phyloP scores from a whole-genome alignment of 2,329 filamentous ascomycete genomes.

The Rutstroemia sp. region DNA sequence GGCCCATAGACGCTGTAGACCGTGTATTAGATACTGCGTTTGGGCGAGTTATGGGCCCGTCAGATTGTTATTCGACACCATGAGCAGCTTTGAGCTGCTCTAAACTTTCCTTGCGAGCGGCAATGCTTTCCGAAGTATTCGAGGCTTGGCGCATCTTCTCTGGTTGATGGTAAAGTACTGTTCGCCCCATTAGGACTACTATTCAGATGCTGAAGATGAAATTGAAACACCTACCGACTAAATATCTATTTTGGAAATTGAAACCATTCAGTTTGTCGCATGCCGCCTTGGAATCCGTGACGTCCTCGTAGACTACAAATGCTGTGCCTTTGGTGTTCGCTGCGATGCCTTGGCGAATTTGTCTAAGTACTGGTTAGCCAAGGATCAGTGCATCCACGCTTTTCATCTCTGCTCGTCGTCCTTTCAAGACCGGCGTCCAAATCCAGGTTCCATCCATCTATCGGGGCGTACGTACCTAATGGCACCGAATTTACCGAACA shows the following conservation, averaged over 20 bases:
- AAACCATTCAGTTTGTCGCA: slow-evolving; percentile 99
- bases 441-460: background rate
- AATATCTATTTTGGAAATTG: slow-evolving; percentile 99
- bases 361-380: slow-evolving; percentile 44
- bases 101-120: slow-evolving; percentile 91
- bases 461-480: slow-evolving; percentile 63
- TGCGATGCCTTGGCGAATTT: slow-evolving; percentile 97
- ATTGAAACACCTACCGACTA: slow-evolving; percentile 67
- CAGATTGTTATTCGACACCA: slow-evolving; percentile 92
- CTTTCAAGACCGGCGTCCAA: background rate
- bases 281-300: slow-evolving; percentile 96
- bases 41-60: slow-evolving; percentile 40
- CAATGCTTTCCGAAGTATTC: slow-evolving; percentile 74
- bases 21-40: slow-evolving; percentile 2
- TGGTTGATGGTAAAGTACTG: slow-evolving; percentile 69
- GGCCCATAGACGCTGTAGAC: slow-evolving; percentile 15
- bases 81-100: slow-evolving; percentile 97
- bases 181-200: slow-evolving; percentile 9
- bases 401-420: background rate
- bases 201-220: background rate
- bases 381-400: background rate
- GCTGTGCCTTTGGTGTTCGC: slow-evolving; percentile 97
- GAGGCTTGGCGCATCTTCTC: slow-evolving; percentile 49
- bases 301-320: slow-evolving; percentile 99
- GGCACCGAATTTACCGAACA: slow-evolving; percentile 95